phyloP scores from a whole-genome alignment of 139 green algal species.

The Tetradesmus lagerheimii region DNA sequence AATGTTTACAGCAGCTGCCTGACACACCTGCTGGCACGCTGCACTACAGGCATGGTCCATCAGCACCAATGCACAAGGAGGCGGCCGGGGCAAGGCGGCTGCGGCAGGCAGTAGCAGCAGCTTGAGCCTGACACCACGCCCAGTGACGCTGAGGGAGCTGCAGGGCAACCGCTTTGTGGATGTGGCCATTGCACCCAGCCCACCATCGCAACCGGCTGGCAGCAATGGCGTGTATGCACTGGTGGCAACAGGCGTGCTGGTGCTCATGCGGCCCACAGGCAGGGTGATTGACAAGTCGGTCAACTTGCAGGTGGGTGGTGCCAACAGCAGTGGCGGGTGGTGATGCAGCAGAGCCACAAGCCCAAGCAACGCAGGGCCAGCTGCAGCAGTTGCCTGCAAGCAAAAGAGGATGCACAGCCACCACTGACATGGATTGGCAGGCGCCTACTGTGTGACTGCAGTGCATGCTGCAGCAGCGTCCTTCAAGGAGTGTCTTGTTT shows the following conservation, averaged over 20 bases:
- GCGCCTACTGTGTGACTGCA: not conserved
- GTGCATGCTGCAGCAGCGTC: not conserved
- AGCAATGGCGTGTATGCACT: slow-evolving; percentile 58
- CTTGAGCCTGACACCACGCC: slow-evolving; percentile 44
- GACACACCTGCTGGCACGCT: too few species aligned
- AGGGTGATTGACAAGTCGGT: slow-evolving; percentile 61
- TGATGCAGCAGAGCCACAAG: not conserved
- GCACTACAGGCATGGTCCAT: slow-evolving; percentile 54
- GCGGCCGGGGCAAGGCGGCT: not conserved
- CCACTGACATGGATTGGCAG: too few species aligned
- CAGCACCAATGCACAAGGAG: not conserved
- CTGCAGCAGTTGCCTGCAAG: not conserved
- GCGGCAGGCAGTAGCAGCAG: slow-evolving; percentile 6
- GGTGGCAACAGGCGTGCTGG: slow-evolving; percentile 49
- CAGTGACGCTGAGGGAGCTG: slow-evolving; percentile 55
- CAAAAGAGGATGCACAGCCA: too few species aligned
- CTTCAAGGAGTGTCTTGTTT: not conserved
- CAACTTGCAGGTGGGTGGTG: slow-evolving; percentile 54
- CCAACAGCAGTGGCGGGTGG: not conserved
- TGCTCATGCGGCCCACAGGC: slow-evolving; percentile 50
- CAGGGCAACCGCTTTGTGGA: slow-evolving; percentile 52
- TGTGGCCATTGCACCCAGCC: slow-evolving; percentile 18
- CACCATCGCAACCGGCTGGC: not conserved
- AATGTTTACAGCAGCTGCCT: too few species aligned
- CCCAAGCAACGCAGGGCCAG: not conserved